Conservation (phyloP, 2,329 filamentous ascomycete genomes). For the Fusarium verrucosum region DNA sequence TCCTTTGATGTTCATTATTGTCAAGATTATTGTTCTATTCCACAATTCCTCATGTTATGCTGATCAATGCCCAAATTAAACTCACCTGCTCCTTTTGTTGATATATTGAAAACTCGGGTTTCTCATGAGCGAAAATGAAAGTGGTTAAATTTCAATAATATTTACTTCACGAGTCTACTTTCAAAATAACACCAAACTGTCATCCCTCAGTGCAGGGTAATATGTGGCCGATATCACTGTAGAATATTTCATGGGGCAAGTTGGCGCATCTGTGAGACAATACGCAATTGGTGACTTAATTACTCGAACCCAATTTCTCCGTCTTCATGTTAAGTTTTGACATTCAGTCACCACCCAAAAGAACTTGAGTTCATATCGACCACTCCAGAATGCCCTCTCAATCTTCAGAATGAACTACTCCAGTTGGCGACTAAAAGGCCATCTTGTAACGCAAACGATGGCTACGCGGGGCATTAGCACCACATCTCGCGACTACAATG, state of each 20-base stretch:
- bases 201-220: no score
- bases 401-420: background rate
- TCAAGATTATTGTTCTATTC: background rate
- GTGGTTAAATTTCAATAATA: background rate
- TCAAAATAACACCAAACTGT: background rate
- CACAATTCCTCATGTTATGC: background rate
- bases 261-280: background rate
- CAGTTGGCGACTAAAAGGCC: background rate
- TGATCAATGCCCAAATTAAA: background rate
- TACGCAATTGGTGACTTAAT: background rate
- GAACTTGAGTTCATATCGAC: background rate
- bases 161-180: background rate
- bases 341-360: background rate
- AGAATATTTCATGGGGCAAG: background rate
- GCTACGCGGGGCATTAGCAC: conserved; percentile 17
- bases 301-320: background rate
- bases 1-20: conserved; percentile 18
- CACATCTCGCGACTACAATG: conserved; percentile 60
- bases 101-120: no score
- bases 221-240: background rate
- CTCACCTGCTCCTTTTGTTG: background rate
- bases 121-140: background rate
- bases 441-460: conserved; percentile 3
- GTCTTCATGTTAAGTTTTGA: background rate
- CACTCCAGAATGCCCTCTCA: background rate